Base-by-base conservation (phyloP, 306 rosid genomes). In the Vicia faba region DNA sequence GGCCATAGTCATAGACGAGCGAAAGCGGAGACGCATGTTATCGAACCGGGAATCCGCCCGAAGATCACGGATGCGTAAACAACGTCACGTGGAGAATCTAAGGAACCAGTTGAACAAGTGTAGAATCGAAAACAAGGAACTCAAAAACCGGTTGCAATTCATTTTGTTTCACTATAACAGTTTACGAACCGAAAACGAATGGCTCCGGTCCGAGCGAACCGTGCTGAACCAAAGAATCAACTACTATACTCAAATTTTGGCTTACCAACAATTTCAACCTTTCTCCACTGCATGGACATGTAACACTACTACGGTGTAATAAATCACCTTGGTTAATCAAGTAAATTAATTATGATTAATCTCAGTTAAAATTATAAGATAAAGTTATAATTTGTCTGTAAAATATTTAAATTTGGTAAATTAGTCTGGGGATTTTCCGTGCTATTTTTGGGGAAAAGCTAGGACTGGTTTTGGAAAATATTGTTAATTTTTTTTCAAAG, bases 11-110 rank as follows among this genome's bases (percentile, higher is more conserved):
- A 43, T 76, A 41, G 95, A 89, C 49, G 98, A 93, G 59, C 77
- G 91, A n/a, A 89, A 79, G 77, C 75, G 83, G 51, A 79, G 96
- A 13, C 86, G 98, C 59, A 93, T 86, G 96, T 76, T 84, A 66
- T 93, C 97, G 82, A 93, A 89, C 95, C 86, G 98, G 74, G 97
- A 93, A 78, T 93, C 97, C 3, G 98, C 98, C 28, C 79, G 88
- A 74, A 79, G 98, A 77, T 93, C 98, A 1, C 76, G 98, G 62
- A 75, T 84, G 93, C 81, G 98, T 1, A 93, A 88, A 75, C 91
- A 93, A 79, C 86, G 86, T 78, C 98, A 88, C 76, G 69, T 89
- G 35, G 96, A 93, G 78, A 93, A 89, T 72, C 72, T 89, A 63
- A 79, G 96, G 88, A 86, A 49, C 74, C 85, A 83, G 91, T 83